Evolutionary conservation across 495 filamentous ascomycete species (phyloP), one percentile per base, ranked within the genome.

Genomic region (Clohesyomyces aquaticus): DNA sequence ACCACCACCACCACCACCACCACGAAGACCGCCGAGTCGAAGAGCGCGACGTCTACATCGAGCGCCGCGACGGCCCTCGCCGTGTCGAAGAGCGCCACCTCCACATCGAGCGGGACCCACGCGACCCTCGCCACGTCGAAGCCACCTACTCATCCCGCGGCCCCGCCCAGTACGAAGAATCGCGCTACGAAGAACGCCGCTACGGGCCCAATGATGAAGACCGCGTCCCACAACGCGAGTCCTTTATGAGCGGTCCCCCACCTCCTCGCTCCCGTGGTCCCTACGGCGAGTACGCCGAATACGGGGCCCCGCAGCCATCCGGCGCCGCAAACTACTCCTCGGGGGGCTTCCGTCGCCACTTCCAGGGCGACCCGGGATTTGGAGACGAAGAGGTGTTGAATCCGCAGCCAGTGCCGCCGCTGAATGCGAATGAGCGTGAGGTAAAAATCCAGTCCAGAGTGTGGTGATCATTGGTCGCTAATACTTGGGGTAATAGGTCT

Each of bases 111-210:
- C 63, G 63, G 12, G 52, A 58, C 47, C 52, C 45, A 18, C 63
- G 63, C 26, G 63, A 66, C 51, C 56, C 56, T 2, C 63, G 63
- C 23, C 63, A 66, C 46, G 57, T 66, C 27, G 63, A 66, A 53
- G 63, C 63, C 11, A 25, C 19, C 19, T 66, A 66, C 51, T 25
- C 27, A 16, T 56, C 61, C 43, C 41, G 51, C 25, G 63, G 63
- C 27, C 63, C 56, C 35, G 51, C 28, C 19, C 32, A 43, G 42
- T 56, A 55, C 32, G 63, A 66, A n/a, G 63, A 66, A 26, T 49
- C 46, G 49, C 63, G 53, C 43, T 66, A 66, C 25, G 63, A 66
- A 35, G 63, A 66, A 45, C 56, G 63, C 29, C 51, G 55, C 28
- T 58, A 45, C 38, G 28, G 45, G 21, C n/a, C 12, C 49, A 21